Percentiles rank a stretch among this genome's conserved stretches.
Evolutionary conservation across 805 yeast genomes (phyloP).

Genomic region (Ogataea degrootiae): DNA sequence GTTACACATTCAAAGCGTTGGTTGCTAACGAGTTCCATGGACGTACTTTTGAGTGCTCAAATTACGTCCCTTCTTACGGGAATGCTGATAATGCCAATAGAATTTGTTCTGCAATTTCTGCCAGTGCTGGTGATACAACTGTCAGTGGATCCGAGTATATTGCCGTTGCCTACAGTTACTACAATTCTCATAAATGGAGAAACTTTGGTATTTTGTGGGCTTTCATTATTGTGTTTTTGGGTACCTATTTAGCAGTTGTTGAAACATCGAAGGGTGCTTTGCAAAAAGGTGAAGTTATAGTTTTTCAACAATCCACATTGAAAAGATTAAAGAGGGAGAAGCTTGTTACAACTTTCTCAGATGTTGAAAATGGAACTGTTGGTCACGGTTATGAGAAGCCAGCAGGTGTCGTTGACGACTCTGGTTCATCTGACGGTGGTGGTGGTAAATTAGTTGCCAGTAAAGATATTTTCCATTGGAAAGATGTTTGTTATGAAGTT

Average conservation of each 20-base stretch:
- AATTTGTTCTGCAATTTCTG: constrained; percentile 44
- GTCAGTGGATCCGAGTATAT: constrained; percentile 63
- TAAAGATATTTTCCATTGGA: constrained; percentile 69
- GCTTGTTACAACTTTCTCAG: constrained; percentile 21
- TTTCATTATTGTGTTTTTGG: constrained; percentile 50
- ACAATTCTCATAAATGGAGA: constrained; percentile 66
- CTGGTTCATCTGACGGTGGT: constrained; percentile 23
- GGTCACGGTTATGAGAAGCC: constrained; percentile 22
- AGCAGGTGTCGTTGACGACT: constrained; percentile 22
- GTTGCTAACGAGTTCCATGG: constrained; percentile 55
- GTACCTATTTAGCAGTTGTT: constrained; percentile 46
- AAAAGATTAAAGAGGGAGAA: constrained; percentile 40
- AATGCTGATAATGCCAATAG: constrained; percentile 13
- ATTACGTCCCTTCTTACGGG: constrained; percentile 41
- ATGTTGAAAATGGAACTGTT: constrained; percentile 22
- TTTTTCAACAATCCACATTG: constrained; percentile 50
- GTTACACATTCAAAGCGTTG: constrained; percentile 52
- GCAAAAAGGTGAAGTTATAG: constrained; percentile 68
- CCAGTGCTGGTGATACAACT: constrained; percentile 44
- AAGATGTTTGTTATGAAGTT: constrained; percentile 66
- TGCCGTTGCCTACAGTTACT: constrained; percentile 43
- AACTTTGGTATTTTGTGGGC: constrained; percentile 67
- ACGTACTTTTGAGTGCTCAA: constrained; percentile 40
- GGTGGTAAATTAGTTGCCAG: constrained; percentile 28
- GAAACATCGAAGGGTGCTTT: constrained; percentile 58